Base-by-base conservation (phyloP, 164 flowering plant species). In the Annona cherimola region DNA sequence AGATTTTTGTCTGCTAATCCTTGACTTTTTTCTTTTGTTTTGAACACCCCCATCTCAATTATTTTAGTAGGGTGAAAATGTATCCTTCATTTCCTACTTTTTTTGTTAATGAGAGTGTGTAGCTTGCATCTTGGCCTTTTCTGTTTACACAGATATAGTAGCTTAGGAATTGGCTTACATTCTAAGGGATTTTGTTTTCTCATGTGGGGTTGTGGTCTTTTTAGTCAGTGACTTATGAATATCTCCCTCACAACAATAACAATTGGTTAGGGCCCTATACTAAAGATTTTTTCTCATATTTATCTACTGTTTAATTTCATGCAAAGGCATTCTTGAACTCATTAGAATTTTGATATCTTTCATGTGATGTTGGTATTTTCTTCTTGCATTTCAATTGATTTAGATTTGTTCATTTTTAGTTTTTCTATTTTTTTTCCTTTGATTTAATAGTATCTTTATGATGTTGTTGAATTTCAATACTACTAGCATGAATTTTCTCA, bases 251-350 rank as follows among this genome's bases (percentile, higher is more conserved):
- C 5, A 3, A 18, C 63, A 16, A 19, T 3, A 18, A 61, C 19
- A 16, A 6, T n/a, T 26, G 39, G 63, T 26, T 61, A 61, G 39
- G 35, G 39, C 6, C 8, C 5, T 50, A 50, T 50, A 18, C 19
- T 20, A 54, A 54, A 69, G 76, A 40, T 46, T 40, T 62, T 42
- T 60, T 18, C 4, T 42, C 18, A 26, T 26, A 26, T 45, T 61
- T 68, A 20, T 60, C 61, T 76, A 18, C n/a, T 42, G 18, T 43
- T 71, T 26, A 26, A 26, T 26, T 26, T 74, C 57, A 39, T 70
- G 18, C 43, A 4, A 40, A 8, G 45, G 43, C 9, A 64, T 44
- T 69, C 20, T 42, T 19, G 71, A 14, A 39, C 46, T 5, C 57
- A 20, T 43, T 35, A 26, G n/a, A 4, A 19, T n/a, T n/a, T 16